A percentile compares a stretch with the other conserved stretches of the same genome.
Evolutionary conservation across 1,284 basidiomycete species (phyloP).

Genomic region (Ustanciosporium gigantosporum): DNA sequence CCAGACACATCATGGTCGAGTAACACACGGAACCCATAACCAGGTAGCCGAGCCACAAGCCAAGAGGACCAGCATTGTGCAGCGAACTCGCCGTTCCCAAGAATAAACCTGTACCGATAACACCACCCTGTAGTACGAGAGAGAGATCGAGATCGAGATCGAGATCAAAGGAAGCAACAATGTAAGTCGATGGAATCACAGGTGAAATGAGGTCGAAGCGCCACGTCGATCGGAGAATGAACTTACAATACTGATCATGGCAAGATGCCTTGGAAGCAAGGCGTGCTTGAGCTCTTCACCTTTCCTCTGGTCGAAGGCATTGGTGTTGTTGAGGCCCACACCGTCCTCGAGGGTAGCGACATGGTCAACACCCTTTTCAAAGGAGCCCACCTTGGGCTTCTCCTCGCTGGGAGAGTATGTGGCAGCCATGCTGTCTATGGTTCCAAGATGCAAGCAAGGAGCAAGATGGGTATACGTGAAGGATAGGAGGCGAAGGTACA

Average conservation of each 20-base stretch:
- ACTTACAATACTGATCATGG: conserved; percentile 44
- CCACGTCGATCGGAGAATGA: too few relatives aligned
- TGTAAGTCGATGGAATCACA: too few relatives aligned
- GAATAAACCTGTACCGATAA: conserved; percentile 65
- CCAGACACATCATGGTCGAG: conserved; percentile 62
- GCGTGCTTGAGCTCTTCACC: conserved; percentile 45
- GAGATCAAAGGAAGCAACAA: too few relatives aligned
- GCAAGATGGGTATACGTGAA: too few relatives aligned
- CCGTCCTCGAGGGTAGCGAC: conserved; percentile 38
- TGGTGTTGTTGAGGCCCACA: conserved; percentile 7
- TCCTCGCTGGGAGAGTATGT: conserved; percentile 20
- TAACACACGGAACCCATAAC: conserved; percentile 54
- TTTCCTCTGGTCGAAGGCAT: conserved; percentile 40
- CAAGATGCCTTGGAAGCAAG: conserved; percentile 43
- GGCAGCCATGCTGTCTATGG: conserved; percentile 10
- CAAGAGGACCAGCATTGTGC: conserved; percentile 63
- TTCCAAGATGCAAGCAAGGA: not conserved
- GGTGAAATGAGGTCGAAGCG: too few relatives aligned
- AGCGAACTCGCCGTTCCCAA: conserved; percentile 72
- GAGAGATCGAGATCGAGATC: too few relatives aligned
- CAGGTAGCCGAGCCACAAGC: conserved; percentile 59
- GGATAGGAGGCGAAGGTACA: too few relatives aligned
- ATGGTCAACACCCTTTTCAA: conserved; percentile 6
- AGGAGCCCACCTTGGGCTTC: conserved; percentile 29
- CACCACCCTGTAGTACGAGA: too few relatives aligned